Conservation (phyloP, 495 filamentous ascomycete species). For the Aspergillus asperescens region DNA sequence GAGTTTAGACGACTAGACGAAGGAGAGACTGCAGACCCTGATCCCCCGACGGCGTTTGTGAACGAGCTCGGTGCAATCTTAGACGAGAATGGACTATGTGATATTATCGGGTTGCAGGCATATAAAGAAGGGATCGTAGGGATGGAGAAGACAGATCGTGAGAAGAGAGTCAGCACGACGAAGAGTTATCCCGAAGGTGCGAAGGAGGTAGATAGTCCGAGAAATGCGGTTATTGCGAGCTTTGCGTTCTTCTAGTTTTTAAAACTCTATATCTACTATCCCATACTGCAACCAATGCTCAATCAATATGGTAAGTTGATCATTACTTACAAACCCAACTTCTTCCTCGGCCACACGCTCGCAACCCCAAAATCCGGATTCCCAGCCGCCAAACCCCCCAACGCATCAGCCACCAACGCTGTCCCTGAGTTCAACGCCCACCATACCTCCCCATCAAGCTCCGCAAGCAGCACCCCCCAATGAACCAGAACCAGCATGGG, state of each 20-base stretch:
- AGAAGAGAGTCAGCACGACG: not conserved
- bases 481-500: not conserved
- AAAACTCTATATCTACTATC: no score
- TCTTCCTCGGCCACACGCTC: no score
- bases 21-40: no score
- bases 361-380: no score
- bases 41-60: not conserved
- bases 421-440: not conserved
- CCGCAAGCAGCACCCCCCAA: not conserved
- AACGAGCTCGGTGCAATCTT: not conserved
- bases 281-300: no score
- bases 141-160: conserved; percentile 1
- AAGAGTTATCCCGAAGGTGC: not conserved
- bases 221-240: not conserved
- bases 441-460: not conserved
- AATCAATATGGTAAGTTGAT: no score
- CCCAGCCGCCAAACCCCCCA: not conserved
- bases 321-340: no score
- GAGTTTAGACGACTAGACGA: not conserved
- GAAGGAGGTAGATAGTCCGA: not conserved
- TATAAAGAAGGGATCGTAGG: conserved; percentile 4
- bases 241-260: conserved; percentile 7
- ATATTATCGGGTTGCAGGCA: conserved; percentile 1
- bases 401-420: not conserved
- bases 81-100: not conserved